These are phyloP conservation scores for Boletellus sp. DNA, from an alignment of 1,284 basidiomycete species.

Conservation along the genomic window DNA sequence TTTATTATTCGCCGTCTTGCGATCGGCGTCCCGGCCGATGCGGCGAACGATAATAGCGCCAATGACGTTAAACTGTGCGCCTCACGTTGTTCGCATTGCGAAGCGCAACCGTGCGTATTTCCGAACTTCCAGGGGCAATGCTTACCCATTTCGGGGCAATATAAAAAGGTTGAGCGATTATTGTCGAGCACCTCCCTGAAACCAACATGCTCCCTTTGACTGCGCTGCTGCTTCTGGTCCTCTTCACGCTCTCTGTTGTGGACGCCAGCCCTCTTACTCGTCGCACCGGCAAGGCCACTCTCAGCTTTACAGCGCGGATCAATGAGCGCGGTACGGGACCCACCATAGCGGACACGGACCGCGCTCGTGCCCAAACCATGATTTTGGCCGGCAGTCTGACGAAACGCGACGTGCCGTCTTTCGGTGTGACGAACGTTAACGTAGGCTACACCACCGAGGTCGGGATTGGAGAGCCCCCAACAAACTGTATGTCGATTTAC, in stretches of 20 bases:
- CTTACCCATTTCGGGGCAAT: too few species aligned
- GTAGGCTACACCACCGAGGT: conserved; percentile 36
- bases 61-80: too few species aligned
- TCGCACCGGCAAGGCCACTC: conserved; percentile 9
- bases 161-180: too few species aligned
- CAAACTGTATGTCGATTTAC: conserved; percentile 34
- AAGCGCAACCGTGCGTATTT: too few species aligned
- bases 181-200: too few species aligned
- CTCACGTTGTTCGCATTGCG: too few species aligned
- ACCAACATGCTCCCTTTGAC: conserved; percentile 5
- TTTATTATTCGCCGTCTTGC: too few species aligned
- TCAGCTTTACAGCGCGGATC: conserved; percentile 17
- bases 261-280: conserved; percentile 15
- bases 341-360: conserved; percentile 14
- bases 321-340: background rate
- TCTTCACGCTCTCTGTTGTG: conserved; percentile 9
- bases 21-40: too few species aligned
- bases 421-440: conserved; percentile 8
- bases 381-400: background rate
- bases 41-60: too few species aligned
- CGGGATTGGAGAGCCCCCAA: conserved; percentile 44
- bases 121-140: too few species aligned
- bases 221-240: conserved; percentile 1
- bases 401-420: conserved; percentile 8
- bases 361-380: conserved; percentile 20